Evolutionary conservation across 2,329 filamentous ascomycete genomes (phyloP), one percentile per base, ranked within the genome.

Genomic region (Colletotrichum sp.): DNA sequence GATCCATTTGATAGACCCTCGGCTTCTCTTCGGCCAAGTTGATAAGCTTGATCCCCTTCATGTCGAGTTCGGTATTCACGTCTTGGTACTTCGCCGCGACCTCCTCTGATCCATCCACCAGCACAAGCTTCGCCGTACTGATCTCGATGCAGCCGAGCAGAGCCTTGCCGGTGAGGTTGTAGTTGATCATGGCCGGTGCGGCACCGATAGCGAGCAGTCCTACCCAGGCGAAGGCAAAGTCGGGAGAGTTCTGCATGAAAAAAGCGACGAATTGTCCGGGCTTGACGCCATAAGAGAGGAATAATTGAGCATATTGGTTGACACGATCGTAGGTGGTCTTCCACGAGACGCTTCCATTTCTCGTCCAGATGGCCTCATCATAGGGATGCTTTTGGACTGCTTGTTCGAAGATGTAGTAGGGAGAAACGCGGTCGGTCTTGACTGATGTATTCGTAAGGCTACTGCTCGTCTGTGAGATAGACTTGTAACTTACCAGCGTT

Each of bases 151-250:
- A 95, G 82, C 95, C 93, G 62, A 94, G 80, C 78, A 95, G 83
- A 2, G 92, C 90, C 78, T 92, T 89, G 0, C 90, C 91, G 9
- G 89, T 87, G 9, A 95, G 85, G 80, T 95, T 93, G 81, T 93
- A 91, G 82, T 95, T 95, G 82, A 95, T 93, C 83, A 94, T 89
- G 1, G 93, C 93, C 0, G 93, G 93, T 0, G 92, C 92, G 16
- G 91, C 91, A 5, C 93, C 93, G 71, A 95, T 90, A 12, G 91
- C 89, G 88, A 90, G 90, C 5, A 93, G 84, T 0, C 90, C 93
- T 55, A 95, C 81, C 90, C 93, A 93, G 5, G 89, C 89, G 65
- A 94, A 90, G 11, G 93, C 80, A 78, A 95, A 94, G 71, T 95
- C 92, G 0, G 92, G 88, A 16, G 91, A 90, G 82, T 95, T 95